A percentile compares a stretch with the other conserved stretches of the same genome.
Conservation (phyloP, 2,329 filamentous ascomycete genomes). For the Sordariomycetes sp. region DNA sequence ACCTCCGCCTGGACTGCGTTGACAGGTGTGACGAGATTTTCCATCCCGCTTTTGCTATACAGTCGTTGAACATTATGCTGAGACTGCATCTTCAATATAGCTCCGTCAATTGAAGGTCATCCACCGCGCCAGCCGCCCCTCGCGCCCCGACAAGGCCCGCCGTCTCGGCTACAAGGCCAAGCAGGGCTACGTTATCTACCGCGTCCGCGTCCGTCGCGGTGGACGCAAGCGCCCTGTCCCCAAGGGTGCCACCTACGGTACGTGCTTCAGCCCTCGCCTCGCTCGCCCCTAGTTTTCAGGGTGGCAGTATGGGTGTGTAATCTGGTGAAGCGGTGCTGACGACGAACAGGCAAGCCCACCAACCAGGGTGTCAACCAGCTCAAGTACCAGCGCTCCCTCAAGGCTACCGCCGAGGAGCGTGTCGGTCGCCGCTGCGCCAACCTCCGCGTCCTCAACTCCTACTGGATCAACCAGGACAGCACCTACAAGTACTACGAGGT, state of each 20-base stretch:
- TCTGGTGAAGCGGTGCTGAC: no score
- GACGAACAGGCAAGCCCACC: slow-evolving; percentile 98
- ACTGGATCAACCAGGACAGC: slow-evolving; percentile 99
- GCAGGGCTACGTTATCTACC: slow-evolving; percentile 99
- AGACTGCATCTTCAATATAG: slow-evolving; percentile 99
- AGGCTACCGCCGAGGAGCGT: slow-evolving; percentile 98
- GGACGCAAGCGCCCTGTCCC: slow-evolving; percentile 93
- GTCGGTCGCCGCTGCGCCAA: slow-evolving; percentile 98
- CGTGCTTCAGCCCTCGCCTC: slow-evolving; percentile 21
- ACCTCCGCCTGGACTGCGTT: no score
- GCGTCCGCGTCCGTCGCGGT: slow-evolving; percentile 94
- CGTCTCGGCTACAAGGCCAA: slow-evolving; percentile 99
- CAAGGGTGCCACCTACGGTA: slow-evolving; percentile 99
- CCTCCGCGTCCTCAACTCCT: slow-evolving; percentile 98
- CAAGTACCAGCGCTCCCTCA: slow-evolving; percentile 99
- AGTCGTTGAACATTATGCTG: slow-evolving; percentile 99
- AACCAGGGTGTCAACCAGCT: slow-evolving; percentile 99
- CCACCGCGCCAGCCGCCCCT: slow-evolving; percentile 96
- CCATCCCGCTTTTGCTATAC: slow-evolving; percentile 58
- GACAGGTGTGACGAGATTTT: no score
- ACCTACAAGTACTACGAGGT: slow-evolving; percentile 99
- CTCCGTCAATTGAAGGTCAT: slow-evolving; percentile 99
- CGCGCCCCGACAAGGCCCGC: slow-evolving; percentile 98
- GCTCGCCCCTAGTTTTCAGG: slow-evolving; percentile 11
- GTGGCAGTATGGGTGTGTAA: no score